Evolutionary conservation across 352 stramenopile genomes (phyloP), one percentile per base, ranked within the genome.

Genomic region (Phytophthora ohioensis): DNA sequence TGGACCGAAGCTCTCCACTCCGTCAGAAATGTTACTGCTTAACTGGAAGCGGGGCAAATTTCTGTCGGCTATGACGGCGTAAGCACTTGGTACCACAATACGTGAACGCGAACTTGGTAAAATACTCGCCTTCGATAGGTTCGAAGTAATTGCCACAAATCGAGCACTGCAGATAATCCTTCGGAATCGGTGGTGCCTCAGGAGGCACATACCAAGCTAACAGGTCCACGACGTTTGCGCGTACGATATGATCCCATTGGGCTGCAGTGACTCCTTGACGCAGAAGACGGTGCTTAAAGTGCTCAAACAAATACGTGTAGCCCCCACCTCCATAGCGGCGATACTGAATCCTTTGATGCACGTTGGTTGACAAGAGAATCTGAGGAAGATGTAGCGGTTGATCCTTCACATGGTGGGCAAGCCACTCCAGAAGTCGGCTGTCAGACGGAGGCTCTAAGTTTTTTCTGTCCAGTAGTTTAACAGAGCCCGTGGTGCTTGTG

Each of bases 11-110:
- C 21, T 27, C 21, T 27, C 11, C 12, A 57, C 15, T 10, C 17
- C 5, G n/a, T n/a, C 51, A 46, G 5, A 45, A 57, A 36, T 10
- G 2, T 56, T 42, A 57, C n/a, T 43, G 6, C 32, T 64, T 70
- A 7, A 46, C 17, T 52, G 53, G 45, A 43, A 77, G 53, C 8
- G 60, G 53, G 2, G 67, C 70, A 61, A 92, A 93, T 15, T 83
- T 79, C 35, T 81, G 69, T 21, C 79, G 75, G 57, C 83, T 90
- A 64, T 95, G 88, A 71, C 84, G 85, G 17, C 85, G 84, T 13
- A 96, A 78, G 42, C 88, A 96, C 69, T 96, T 94, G 53, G 85
- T 91, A 51, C 82, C 81, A 65, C 88, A 96, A 69, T 96, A 96
- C 12, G 71, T 80, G 63, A 92, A 96, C 56, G 78, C 67, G 54